A percentile compares a stretch with the other conserved stretches of the same genome.
Evolutionary conservation across 352 stramenopile genomes (phyloP).

Genomic region (Pythium rishiriense): DNA sequence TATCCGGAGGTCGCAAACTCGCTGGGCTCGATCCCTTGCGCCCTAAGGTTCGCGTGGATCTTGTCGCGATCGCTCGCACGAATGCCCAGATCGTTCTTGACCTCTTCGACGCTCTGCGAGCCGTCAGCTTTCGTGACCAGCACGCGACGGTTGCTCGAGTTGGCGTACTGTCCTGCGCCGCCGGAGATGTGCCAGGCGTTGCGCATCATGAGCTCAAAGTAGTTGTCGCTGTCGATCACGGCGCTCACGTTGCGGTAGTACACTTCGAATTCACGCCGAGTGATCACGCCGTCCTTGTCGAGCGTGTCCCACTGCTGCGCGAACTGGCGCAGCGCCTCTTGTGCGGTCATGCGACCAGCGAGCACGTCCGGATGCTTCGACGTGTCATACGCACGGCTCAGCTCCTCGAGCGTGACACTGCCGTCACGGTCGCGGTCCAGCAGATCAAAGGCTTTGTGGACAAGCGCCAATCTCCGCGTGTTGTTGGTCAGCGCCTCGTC

Average conservation of each 20-base stretch:
- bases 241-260: conserved; percentile 83
- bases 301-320: conserved; percentile 41
- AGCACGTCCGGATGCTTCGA: conserved; percentile 58
- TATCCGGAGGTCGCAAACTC: conserved; percentile 17
- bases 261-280: conserved; percentile 37
- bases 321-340: conserved; percentile 41
- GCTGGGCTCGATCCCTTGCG: conserved; percentile 34
- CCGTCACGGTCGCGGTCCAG: conserved; percentile 63
- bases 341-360: conserved; percentile 32
- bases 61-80: conserved; percentile 29
- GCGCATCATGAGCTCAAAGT: conserved; percentile 85
- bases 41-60: conserved; percentile 45
- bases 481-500: conserved; percentile 34
- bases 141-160: conserved; percentile 66
- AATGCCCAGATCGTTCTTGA: conserved; percentile 49
- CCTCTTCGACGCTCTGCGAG: conserved; percentile 43
- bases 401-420: conserved; percentile 51
- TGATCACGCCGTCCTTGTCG: conserved; percentile 39
- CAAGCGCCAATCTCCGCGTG: conserved; percentile 42
- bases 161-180: conserved; percentile 56
- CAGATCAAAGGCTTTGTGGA: conserved; percentile 67
- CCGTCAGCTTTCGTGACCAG: conserved; percentile 59
- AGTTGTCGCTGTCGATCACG: conserved; percentile 77
- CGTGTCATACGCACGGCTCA: conserved; percentile 49
- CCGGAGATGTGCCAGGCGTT: conserved; percentile 84